These are phyloP conservation scores for Paecilomyces fulvus DNA, from an alignment of 2,329 filamentous ascomycete species.

Conservation along the genomic window DNA sequence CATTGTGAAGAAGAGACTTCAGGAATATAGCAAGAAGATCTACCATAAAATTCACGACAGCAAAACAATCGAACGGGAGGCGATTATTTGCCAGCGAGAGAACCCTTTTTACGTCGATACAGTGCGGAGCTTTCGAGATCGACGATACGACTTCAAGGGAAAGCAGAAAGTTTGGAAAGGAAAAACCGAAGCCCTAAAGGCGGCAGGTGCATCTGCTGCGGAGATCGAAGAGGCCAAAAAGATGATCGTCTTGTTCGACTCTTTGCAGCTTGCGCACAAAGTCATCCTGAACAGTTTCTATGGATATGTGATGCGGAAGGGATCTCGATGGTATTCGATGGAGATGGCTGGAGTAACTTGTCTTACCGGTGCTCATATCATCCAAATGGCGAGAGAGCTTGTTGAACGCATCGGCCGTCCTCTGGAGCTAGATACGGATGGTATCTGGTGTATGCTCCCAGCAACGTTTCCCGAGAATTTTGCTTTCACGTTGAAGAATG, in stretches of 20 bases:
- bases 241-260: slow-evolving; percentile 96
- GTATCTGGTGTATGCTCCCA: slow-evolving; percentile 99
- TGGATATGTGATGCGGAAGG: slow-evolving; percentile 98
- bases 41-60: slow-evolving; percentile 98
- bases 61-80: slow-evolving; percentile 84
- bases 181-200: slow-evolving; percentile 80
- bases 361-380: slow-evolving; percentile 90
- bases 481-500: slow-evolving; percentile 83
- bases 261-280: slow-evolving; percentile 92
- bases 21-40: slow-evolving; percentile 94
- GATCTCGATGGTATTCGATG: slow-evolving; percentile 97
- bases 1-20: slow-evolving; percentile 76
- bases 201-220: slow-evolving; percentile 61
- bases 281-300: slow-evolving; percentile 99
- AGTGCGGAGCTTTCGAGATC: slow-evolving; percentile 90
- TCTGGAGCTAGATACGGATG: slow-evolving; percentile 91
- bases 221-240: slow-evolving; percentile 96
- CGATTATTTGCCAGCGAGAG: slow-evolving; percentile 95
- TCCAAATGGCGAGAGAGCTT: slow-evolving; percentile 87
- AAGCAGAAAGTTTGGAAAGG: slow-evolving; percentile 98
- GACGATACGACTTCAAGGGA: slow-evolving; percentile 96
- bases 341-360: slow-evolving; percentile 99
- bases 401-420: slow-evolving; percentile 90
- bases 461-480: slow-evolving; percentile 97
- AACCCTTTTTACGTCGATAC: slow-evolving; percentile 98